Evolutionary conservation across 306 rosid species (phyloP).

Genomic region (Carpinus fangiana): DNA sequence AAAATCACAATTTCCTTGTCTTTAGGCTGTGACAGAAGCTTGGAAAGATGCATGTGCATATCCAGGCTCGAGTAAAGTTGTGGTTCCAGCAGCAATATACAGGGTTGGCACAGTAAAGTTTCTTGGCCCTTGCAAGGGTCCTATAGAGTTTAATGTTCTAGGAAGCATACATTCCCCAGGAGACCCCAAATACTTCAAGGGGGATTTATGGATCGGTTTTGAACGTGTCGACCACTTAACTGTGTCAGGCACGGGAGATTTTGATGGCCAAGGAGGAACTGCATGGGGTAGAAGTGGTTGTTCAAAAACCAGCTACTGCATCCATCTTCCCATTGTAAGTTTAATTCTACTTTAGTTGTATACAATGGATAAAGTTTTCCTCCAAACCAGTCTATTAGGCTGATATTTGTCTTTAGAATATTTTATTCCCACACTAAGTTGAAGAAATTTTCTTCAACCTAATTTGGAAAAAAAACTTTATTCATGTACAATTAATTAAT

Average conservation of each 20-base stretch:
- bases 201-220: conserved; percentile 41
- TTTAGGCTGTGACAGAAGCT: conserved; percentile 29
- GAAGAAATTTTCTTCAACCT: too few species aligned
- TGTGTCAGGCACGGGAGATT: conserved; percentile 45
- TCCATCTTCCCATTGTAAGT: conserved; percentile 31
- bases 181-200: background rate
- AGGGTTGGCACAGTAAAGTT: conserved; percentile 7
- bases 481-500: too few species aligned
- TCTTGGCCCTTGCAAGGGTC: conserved; percentile 48
- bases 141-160: conserved; percentile 22
- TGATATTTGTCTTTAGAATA: too few species aligned
- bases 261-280: conserved; percentile 48
- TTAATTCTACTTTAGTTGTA: background rate
- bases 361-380: too few species aligned
- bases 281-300: conserved; percentile 42
- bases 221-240: conserved; percentile 29
- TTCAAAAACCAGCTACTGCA: conserved; percentile 21
- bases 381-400: too few species aligned
- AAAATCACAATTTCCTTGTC: background rate
- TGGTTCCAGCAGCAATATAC: conserved; percentile 27
- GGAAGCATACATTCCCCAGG: conserved; percentile 43
- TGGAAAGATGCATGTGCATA: conserved; percentile 45
- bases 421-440: too few species aligned
- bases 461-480: too few species aligned
- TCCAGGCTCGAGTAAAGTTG: conserved; percentile 2